Conservation (phyloP, 2,329 filamentous ascomycete species). For the Triangularia verruculosa region DNA sequence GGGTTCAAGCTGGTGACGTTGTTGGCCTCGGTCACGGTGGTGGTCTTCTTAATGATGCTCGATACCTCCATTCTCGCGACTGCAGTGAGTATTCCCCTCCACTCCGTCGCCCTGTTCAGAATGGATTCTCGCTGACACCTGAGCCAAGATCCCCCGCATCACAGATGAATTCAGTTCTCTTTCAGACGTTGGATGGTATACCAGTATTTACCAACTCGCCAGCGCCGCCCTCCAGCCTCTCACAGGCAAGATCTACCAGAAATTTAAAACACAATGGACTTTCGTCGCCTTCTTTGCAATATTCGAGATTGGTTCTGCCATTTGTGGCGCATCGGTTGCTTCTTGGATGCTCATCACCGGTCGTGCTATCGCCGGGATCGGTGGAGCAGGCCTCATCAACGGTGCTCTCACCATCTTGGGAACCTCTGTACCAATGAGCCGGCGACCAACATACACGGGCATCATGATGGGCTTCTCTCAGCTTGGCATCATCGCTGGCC, state of each 20-base stretch:
- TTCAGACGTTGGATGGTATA: conserved; percentile 28
- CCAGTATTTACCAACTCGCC: conserved; percentile 27
- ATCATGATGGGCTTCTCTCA: conserved; percentile 34
- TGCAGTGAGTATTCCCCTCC: conserved; percentile 26
- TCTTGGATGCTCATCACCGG: conserved; percentile 54
- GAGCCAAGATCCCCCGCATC: conserved; percentile 24
- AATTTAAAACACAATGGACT: conserved; percentile 31
- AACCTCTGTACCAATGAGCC: conserved; percentile 37
- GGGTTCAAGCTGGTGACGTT: conserved; percentile 25
- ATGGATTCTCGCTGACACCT: not conserved
- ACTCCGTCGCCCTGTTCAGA: not conserved
- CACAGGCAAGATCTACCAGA: conserved; percentile 25
- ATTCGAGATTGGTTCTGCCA: conserved; percentile 54
- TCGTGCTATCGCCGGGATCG: conserved; percentile 52
- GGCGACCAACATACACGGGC: conserved; percentile 33
- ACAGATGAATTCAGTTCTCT: conserved; percentile 31
- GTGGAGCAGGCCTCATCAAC: conserved; percentile 50
- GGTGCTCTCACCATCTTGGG: conserved; percentile 51
- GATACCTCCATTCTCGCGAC: conserved; percentile 54
- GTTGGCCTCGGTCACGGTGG: conserved; percentile 39
- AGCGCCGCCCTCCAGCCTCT: conserved; percentile 26
- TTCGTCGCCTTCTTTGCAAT: conserved; percentile 43
- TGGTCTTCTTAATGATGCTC: conserved; percentile 47
- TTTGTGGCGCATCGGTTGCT: conserved; percentile 50
- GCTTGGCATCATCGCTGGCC: conserved; percentile 46